Conservation (phyloP, 495 filamentous ascomycete genomes). For the Hypoxylon cercidicola region DNA sequence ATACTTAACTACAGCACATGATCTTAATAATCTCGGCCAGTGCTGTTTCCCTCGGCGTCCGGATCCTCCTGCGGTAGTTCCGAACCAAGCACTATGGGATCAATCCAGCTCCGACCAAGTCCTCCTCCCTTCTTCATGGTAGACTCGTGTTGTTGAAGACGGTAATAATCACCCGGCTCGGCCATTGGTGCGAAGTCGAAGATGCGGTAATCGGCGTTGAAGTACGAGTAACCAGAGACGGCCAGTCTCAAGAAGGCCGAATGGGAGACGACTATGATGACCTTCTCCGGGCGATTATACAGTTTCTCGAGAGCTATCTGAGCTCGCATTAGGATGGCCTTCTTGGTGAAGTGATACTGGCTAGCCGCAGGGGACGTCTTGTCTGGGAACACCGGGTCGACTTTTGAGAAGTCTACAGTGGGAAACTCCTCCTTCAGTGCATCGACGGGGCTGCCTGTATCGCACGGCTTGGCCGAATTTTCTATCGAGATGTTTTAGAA, state of each 20-base stretch:
- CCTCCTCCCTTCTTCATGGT: conserved; percentile 51
- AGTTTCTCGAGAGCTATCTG: conserved; percentile 59
- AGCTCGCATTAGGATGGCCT: conserved; percentile 60
- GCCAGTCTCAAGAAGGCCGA: conserved; percentile 65
- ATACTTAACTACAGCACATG: not conserved
- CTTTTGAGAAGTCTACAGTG: conserved; percentile 59
- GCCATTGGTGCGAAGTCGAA: conserved; percentile 63
- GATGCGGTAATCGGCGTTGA: conserved; percentile 70
- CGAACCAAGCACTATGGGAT: conserved; percentile 40
- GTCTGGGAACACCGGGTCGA: conserved; percentile 66
- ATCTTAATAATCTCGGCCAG: conserved; percentile 25
- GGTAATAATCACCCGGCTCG: conserved; percentile 41
- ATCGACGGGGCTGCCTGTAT: conserved; percentile 60
- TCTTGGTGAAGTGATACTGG: conserved; percentile 58
- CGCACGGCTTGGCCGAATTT: conserved; percentile 67
- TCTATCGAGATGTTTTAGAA: conserved; percentile 50
- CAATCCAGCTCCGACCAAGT: conserved; percentile 43
- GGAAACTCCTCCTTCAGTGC: conserved; percentile 60
- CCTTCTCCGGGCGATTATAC: conserved; percentile 64
- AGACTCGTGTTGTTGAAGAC: conserved; percentile 54
- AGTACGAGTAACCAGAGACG: conserved; percentile 59
- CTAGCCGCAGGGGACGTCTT: conserved; percentile 58
- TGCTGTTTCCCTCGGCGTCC: conserved; percentile 24
- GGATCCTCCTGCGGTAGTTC: conserved; percentile 42
- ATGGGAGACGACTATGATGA: conserved; percentile 69